phyloP scores from a whole-genome alignment of 345 rosid genomes.

The Schrenkiella parvula region DNA sequence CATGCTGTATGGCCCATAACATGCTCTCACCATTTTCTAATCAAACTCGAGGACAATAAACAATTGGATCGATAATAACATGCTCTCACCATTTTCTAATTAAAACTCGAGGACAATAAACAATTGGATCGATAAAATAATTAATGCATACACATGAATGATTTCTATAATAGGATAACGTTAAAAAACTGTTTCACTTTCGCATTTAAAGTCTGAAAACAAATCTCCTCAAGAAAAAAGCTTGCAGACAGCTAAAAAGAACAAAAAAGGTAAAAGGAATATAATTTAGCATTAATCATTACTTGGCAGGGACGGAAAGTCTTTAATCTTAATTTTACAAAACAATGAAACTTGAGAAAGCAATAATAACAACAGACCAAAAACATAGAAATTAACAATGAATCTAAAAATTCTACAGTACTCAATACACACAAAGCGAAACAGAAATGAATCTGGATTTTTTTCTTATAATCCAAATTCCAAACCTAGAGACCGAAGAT shows the following conservation, averaged over 20 bases:
- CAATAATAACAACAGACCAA: background rate
- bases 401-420: background rate
- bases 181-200: slow-evolving; percentile 15
- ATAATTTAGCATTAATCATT: slow-evolving; percentile 23
- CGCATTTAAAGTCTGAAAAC: slow-evolving; percentile 21
- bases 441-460: background rate
- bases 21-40: slow-evolving; percentile 13
- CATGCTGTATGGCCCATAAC: slow-evolving; percentile 31
- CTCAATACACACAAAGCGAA: background rate
- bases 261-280: background rate
- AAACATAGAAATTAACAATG: background rate
- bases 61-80: slow-evolving; percentile 13
- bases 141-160: slow-evolving; percentile 30
- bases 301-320: slow-evolving; percentile 30
- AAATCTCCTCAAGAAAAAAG: slow-evolving; percentile 1
- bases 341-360: background rate
- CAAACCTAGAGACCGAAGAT: background rate
- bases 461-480: background rate
- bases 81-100: slow-evolving; percentile 9
- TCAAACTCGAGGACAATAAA: background rate
- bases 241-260: slow-evolving; percentile 28
- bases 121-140: background rate
- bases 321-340: background rate
- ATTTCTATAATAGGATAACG: slow-evolving; percentile 7
- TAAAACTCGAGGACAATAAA: background rate